Base-by-base conservation (phyloP, 805 yeast species). In the Hanseniaspora taiwanica region DNA sequence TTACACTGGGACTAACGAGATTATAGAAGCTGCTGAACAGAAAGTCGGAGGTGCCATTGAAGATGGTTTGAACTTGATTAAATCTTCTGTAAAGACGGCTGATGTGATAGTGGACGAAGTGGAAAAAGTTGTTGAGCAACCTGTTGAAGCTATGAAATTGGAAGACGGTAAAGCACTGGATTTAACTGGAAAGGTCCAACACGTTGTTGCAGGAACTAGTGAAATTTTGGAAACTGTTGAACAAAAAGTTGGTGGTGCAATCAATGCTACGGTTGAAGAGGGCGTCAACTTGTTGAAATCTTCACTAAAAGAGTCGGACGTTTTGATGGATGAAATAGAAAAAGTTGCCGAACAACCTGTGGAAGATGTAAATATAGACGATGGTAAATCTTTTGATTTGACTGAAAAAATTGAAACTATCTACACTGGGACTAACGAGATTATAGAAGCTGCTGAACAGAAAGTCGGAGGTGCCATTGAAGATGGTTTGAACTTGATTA, bases 271-370 rank as follows among this genome's bases (percentile, higher is more conserved):
- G 5, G 29, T 25, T 25, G 29, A 23, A 25, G 10, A 25, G 4
- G n/a, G n/a, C n/a, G n/a, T n/a, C n/a, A n/a, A n/a, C 14, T 14
- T 25, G 29, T 14, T 25, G n/a, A 12, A 8, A 25, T 4, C 29
- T 25, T 14, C n/a, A 12, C n/a, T 25, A 14, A n/a, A n/a, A n/a
- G n/a, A n/a, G n/a, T n/a, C n/a, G 4, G 40, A 21, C 24, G 38
- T 33, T 19, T 21, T 8, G 9, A 35, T 34, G 19, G 40, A 52
- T 4, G 57, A 59, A 19, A 41, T 47, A 14, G 38, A 43, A 39
- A 27, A 33, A 34, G 37, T 23, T 36, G 36, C 49, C 45, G 53
- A 54, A 35, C 27, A 38, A 10, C 13, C 43, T 27, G 34, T 16
- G 16, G 31, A 33, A 23, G 46, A 21, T 17, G 27, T 14, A 21